Conservation (phyloP, 225 moss, liverwort and hornwort species). For the Polytrichum commune region DNA sequence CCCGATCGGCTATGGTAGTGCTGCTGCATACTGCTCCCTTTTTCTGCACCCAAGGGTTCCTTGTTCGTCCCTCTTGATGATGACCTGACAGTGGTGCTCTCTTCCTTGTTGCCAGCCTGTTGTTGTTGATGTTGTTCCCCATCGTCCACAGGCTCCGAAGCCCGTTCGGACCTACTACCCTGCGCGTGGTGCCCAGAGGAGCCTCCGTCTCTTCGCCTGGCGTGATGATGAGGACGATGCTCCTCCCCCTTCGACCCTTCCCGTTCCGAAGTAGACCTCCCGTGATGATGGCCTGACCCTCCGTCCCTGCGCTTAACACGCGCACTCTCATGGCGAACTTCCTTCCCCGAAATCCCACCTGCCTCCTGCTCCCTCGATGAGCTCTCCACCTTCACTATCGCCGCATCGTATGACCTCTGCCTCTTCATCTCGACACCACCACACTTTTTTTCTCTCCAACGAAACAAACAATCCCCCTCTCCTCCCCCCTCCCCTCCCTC, state of each 20-base stretch:
- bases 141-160: conserved; percentile 24
- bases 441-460: too few species aligned
- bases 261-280: conserved; percentile 30
- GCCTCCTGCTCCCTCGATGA: conserved; percentile 22
- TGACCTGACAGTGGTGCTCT: conserved; percentile 4
- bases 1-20: conserved; percentile 20
- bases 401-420: conserved; percentile 42
- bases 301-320: conserved; percentile 51
- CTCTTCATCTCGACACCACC: conserved; percentile 33
- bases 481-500: too few species aligned
- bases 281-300: conserved; percentile 20
- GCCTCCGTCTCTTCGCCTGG: conserved; percentile 5
- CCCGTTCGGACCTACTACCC: conserved; percentile 2
- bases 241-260: conserved; percentile 20
- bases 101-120: conserved; percentile 11
- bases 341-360: conserved; percentile 20
- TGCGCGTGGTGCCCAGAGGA: background rate
- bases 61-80: conserved; percentile 7
- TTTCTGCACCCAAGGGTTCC: conserved; percentile 10
- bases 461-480: too few species aligned
- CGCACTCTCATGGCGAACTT: conserved; percentile 30
- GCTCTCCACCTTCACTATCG: conserved; percentile 49
- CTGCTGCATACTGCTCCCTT: conserved; percentile 16
- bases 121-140: background rate
- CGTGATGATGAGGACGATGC: background rate